Evolutionary conservation across 257 asterid species (phyloP), one percentile per base, ranked within the genome.

Genomic region (Euphrasia confusa): DNA sequence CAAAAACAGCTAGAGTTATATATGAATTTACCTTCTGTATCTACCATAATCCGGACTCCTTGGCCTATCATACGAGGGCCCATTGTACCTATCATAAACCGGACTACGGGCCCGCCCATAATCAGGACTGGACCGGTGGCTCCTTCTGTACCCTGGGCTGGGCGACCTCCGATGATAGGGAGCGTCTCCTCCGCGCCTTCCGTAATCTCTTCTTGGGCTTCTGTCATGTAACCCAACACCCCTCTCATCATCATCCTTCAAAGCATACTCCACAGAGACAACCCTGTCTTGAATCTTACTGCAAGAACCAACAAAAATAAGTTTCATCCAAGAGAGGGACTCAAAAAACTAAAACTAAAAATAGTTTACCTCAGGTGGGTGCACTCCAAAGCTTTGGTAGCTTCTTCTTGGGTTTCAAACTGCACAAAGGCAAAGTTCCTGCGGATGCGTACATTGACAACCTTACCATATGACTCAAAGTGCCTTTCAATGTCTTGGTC

Each of bases 201-300:
- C 84, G 54, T 78, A 77, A 68, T 71, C 74, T 69, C 88, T 82
- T 79, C 90, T 79, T 24, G 91, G 90, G 64, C 95, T 84, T 50
- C 95, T 84, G 54, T 76, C 86, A 9, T 26, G 55, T 45, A 67
- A 40, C 58, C 81, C 90, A 37, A 37, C 42, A 21, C 80, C 94
- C 58, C 79, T 84, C 78, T 91, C 93, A 50, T 79, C 90, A 63
- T 91, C 97, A 76, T 91, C 97, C 79, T 80, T 88, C 71, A 91
- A 54, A 70, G 98, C 95, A 74, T 88, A 91, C 78, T 91, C 98
- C 54, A 91, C 98, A 17, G 98, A 86, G 17, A 91, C 93, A 39
- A 91, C 90, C 75, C 97, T 80, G 68, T 92, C 95, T 49, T 81
- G 75, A 75, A 92, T 62, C 89, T 88, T 85, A 68, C 98, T 88